Evolutionary conservation across 2,329 filamentous ascomycete genomes (phyloP).

Genomic region (Aspergillus ibericus): DNA sequence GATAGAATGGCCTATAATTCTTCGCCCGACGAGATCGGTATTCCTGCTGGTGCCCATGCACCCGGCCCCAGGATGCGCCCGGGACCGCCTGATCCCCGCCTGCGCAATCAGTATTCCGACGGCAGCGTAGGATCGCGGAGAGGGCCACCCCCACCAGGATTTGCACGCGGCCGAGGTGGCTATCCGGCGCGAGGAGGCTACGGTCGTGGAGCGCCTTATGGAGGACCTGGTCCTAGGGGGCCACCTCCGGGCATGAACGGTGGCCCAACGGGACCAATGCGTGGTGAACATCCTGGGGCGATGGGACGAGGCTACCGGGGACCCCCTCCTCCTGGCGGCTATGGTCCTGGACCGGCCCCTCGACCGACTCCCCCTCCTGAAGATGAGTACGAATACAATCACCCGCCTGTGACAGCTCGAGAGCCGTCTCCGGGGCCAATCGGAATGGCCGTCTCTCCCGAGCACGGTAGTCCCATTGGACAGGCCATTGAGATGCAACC

Average conservation of each 20-base stretch:
- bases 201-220: constrained; percentile 43
- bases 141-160: constrained; percentile 43
- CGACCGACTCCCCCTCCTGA: constrained; percentile 27
- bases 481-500: constrained; percentile 81
- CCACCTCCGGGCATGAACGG: constrained; percentile 47
- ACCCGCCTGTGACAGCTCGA: constrained; percentile 23
- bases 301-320: constrained; percentile 43
- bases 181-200: constrained; percentile 50
- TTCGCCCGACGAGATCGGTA: constrained; percentile 40
- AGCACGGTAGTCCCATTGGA: constrained; percentile 48
- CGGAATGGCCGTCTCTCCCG: constrained; percentile 38
- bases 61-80: constrained; percentile 37
- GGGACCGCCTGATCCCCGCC: constrained; percentile 42
- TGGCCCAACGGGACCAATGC: constrained; percentile 37
- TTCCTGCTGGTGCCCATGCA: constrained; percentile 34
- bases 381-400: constrained; percentile 27
- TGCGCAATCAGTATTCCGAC: constrained; percentile 51
- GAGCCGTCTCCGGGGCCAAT: constrained; percentile 35
- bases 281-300: constrained; percentile 40
- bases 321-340: constrained; percentile 54
- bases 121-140: constrained; percentile 46
- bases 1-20: constrained; percentile 33
- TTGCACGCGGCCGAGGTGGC: constrained; percentile 57
- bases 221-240: constrained; percentile 28
- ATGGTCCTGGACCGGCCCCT: constrained; percentile 44